Evolutionary conservation across 2,329 filamentous ascomycete genomes (phyloP).

Genomic region (Septoria linicola): DNA sequence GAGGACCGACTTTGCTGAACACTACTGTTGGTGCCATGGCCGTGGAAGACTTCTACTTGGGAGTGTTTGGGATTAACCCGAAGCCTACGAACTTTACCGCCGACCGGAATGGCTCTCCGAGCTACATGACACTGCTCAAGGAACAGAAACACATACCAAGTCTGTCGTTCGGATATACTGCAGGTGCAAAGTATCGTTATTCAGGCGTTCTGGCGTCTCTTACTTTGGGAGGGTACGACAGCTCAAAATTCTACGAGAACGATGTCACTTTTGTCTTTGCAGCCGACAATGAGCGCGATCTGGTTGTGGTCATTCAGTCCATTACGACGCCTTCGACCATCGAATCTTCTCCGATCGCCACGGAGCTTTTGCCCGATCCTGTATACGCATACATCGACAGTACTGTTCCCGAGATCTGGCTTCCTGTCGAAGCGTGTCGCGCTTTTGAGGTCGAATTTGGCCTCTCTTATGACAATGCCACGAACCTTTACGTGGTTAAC

Average conservation of each 20-base stretch:
- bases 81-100: slow-evolving; percentile 53
- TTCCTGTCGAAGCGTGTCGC: slow-evolving; percentile 57
- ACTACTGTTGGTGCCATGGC: slow-evolving; percentile 45
- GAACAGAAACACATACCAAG: slow-evolving; percentile 63
- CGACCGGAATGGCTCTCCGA: slow-evolving; percentile 56
- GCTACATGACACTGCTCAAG: slow-evolving; percentile 55
- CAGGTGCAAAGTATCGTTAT: slow-evolving; percentile 66
- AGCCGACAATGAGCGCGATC: slow-evolving; percentile 57
- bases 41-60: slow-evolving; percentile 46
- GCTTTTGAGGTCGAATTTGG: slow-evolving; percentile 64
- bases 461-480: slow-evolving; percentile 62
- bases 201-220: slow-evolving; percentile 48
- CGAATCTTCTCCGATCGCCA: slow-evolving; percentile 33
- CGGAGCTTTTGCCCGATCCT: slow-evolving; percentile 41
- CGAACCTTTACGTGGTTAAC: slow-evolving; percentile 64
- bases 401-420: slow-evolving; percentile 51
- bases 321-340: slow-evolving; percentile 38
- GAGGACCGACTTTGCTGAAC: slow-evolving; percentile 44
- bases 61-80: slow-evolving; percentile 50
- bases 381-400: slow-evolving; percentile 50
- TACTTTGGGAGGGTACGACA: slow-evolving; percentile 70
- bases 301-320: slow-evolving; percentile 57
- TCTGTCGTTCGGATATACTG: slow-evolving; percentile 72
- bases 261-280: slow-evolving; percentile 58
- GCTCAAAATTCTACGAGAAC: slow-evolving; percentile 61